Evolutionary conservation across 768 basidiomycete species (phyloP), one percentile per base, ranked within the genome.

Genomic region (Sarcomyxa edulis): DNA sequence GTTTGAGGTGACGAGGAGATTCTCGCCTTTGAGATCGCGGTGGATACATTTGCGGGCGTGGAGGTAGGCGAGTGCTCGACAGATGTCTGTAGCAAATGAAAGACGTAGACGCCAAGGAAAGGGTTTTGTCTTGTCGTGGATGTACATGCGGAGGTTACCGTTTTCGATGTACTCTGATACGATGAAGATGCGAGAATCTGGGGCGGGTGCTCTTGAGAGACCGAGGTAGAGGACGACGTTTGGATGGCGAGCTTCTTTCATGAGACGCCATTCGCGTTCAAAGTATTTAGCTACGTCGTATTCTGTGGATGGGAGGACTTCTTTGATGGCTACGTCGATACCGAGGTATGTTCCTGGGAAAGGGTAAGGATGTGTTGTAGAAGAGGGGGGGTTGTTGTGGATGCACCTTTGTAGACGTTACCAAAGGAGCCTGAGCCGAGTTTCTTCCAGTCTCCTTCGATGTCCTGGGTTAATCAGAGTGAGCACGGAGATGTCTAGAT

Each of bases 261-360:
- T 96, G 21, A 98, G 76, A 21, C 89, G 75, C 90, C 93, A 96
- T 71, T 99, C 95, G n/a, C 95, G 77, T 54, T 95, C 90, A 58
- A 98, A 95, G 66, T 99, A 98, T 62, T 99, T 99, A 50, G 83
- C 75, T 24, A 96, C 92, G 51, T 96, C 91, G 61, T 97, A 97
- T 42, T 87, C 89, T 5, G 64, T 84, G 15, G 87, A 92, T 1
- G 91, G 91, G 6, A 96, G 70, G 3, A 98, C 92, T 64, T 98
- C 94, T 60, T 96, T 96, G 61, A 97, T 90, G 23, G 93, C 93
- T 24, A 96, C 87, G 47, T 96, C 89, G 48, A 96, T 89, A 6
- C 96, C 96, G 24, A 99, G 82, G 64, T 99, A 99, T 20, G 63
- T 75, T 2, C 85, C 91, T 89, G 50, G 15, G 24, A 33, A n/a